A percentile compares a stretch with the other conserved stretches of the same genome.
Conservation (phyloP, 441 rosid species). For the Sinapis alba region DNA sequence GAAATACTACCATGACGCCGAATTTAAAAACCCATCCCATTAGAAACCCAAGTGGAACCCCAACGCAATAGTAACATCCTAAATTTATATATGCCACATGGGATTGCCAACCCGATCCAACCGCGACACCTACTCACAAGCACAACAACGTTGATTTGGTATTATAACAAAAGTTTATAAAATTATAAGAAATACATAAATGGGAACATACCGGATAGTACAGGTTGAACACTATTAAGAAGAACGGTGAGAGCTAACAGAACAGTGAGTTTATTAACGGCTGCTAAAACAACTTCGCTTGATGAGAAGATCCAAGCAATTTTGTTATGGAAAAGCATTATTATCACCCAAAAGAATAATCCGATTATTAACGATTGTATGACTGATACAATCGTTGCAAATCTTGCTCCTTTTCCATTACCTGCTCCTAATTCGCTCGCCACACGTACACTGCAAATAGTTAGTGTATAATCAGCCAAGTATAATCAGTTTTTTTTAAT, state of each 20-base stretch:
- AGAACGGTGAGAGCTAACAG: constrained; percentile 73
- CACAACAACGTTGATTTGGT: background rate
- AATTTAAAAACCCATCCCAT: constrained; percentile 84
- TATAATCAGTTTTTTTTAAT: too few relatives aligned
- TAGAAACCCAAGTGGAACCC: constrained; percentile 69
- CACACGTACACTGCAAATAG: constrained; percentile 41
- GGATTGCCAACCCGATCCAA: constrained; percentile 96
- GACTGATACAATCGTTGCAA: constrained; percentile 76
- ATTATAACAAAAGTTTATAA: background rate
- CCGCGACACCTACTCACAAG: constrained; percentile 64
- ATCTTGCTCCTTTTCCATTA: constrained; percentile 77
- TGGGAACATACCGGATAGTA: constrained; percentile 63
- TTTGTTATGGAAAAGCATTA: constrained; percentile 50
- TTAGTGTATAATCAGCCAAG: background rate
- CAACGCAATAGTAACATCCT: constrained; percentile 81
- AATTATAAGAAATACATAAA: background rate
- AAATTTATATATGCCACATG: constrained; percentile 82
- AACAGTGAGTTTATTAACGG: constrained; percentile 61
- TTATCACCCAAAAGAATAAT: constrained; percentile 59
- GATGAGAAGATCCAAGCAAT: constrained; percentile 65
- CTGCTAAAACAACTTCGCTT: constrained; percentile 57
- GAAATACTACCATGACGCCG: constrained; percentile 76
- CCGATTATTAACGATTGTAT: constrained; percentile 62
- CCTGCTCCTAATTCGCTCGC: constrained; percentile 94
- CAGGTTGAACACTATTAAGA: constrained; percentile 85